Evolutionary conservation across 108 stramenopile genomes (phyloP).

Genomic region (Aurantiochytrium sp.): DNA sequence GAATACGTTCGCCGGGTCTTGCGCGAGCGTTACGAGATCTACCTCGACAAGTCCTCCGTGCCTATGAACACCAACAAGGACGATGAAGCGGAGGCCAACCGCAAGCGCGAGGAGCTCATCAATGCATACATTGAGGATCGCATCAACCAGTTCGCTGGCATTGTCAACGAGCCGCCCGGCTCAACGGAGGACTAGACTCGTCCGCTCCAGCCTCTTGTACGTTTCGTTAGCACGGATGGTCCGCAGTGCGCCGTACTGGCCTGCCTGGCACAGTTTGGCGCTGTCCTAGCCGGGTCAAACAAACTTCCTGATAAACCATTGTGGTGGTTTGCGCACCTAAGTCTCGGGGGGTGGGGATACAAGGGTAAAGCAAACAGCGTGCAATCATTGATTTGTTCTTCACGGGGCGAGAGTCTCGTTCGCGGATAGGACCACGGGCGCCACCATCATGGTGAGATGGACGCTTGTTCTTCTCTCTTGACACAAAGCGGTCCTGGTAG

Average conservation of each 20-base stretch:
- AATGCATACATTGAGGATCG: background rate
- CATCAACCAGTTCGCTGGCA: background rate
- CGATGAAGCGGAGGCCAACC: background rate
- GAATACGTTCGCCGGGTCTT: background rate
- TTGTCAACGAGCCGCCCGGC: background rate
- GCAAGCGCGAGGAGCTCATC: background rate
- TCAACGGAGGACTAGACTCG: background rate
- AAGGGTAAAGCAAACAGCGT: too few relatives aligned
- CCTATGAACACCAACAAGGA: background rate
- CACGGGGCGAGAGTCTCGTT: too few relatives aligned
- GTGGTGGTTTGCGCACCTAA: too few relatives aligned
- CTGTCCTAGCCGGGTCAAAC: too few relatives aligned
- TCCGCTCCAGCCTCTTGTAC: background rate
- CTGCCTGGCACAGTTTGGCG: too few relatives aligned
- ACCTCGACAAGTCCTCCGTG: slow-evolving; percentile 2
- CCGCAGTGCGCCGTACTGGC: background rate
- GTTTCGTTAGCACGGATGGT: background rate
- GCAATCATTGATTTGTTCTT: too few relatives aligned
- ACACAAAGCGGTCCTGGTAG: too few relatives aligned
- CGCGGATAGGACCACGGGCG: too few relatives aligned
- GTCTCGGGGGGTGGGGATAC: too few relatives aligned
- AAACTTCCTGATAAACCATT: too few relatives aligned
- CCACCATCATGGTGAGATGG: too few relatives aligned
- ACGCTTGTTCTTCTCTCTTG: too few relatives aligned
- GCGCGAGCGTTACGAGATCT: slow-evolving; percentile 7